Base-by-base conservation (phyloP, 2,329 filamentous ascomycete species). In the Curvularia sp. region DNA sequence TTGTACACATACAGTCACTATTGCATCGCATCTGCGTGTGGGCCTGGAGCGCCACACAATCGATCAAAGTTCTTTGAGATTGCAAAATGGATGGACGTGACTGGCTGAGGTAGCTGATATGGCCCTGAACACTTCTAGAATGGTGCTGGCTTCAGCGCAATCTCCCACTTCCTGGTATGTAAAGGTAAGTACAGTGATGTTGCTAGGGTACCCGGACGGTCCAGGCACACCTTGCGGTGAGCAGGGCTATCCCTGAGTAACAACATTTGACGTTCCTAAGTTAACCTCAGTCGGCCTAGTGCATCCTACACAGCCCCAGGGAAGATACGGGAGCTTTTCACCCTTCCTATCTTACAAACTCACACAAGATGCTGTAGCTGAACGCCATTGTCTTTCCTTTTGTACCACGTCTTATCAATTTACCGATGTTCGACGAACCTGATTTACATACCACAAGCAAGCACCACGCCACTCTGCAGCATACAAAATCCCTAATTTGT, bases 1-100 rank as follows among this genome's bases (percentile, higher is more conserved):
- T 53, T 58, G 56, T 58, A 58, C 20, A 58, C 41, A 58, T 50
- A 56, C 24, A 35, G 26, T 47, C 38, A 46, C 8, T 44, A 31
- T 28, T 5, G 4, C 4, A 38, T 38, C 18, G 47, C 38, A 35
- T 31, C 15, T 50, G 39, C 39, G 33, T n/a, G 33, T 33, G 30
- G 46, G 46, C 48, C 31, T 38, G 48, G 54, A 47, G 53, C 47
- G 22, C 33, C 22, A 46, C 33, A 30, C 15, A 51, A 8, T 18
- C 13, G 13, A 28, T n/a, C 7, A 22, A 44, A 6, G 12, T 30
- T 12, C 3, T 54, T 15, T n/a, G 26, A 43, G 35, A 42, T 49
- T 54, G 44, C 30, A 48, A 26, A 4, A 6, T 41, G 4, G 20
- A 46, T 20, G 30, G n/a, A 30, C 18, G 33, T 31, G 28, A 7